Base-by-base conservation (phyloP, 495 filamentous ascomycete species). In the Parmelia sp. region DNA sequence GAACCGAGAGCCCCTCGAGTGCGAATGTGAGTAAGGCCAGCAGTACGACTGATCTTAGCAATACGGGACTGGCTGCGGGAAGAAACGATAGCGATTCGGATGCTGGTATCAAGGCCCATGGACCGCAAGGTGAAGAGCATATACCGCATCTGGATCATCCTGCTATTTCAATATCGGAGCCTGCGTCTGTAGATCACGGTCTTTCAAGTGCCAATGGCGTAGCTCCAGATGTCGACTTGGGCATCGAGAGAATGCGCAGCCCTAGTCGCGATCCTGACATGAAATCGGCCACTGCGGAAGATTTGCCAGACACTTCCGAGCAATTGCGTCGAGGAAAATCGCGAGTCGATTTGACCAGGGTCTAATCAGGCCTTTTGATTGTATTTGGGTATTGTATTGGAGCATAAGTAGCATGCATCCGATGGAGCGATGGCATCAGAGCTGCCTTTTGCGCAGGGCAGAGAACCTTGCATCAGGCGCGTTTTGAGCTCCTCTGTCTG, bases 21-120 rank as follows among this genome's bases (percentile, higher is more conserved):
- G 80, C 75, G 8, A 78, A 84, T 61, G 77, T 90, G 10, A 90
- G 88, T 71, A 81, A 86, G 67, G 88, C 88, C 6, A 85, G 78
- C 53, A 88, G 82, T 65, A 73, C 82, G 35, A 39, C 62, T 21
- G 49, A 63, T 27, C 36, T 42, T 84, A 56, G 77, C 80, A 76
- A 81, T 78, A 68, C 84, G 84, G 69, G 74, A 79, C 70, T 73
- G 77, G 33, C 82, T 76, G 69, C 33, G 4, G 45, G 61, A 51
- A 21, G 55, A 37, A 59, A 9, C 25, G 68, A 72, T 60, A 35
- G 67, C 33, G 69, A 71, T 55, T 64, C 65, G 2, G 67, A 66
- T 47, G 65, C 64, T 31, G 75, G 74, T 12, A 67, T 76, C 7
- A 73, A 73, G 59, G 37, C 59, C n/a, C 71, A 72, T 57, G 73